phyloP scores from a whole-genome alignment of 768 basidiomycete genomes.

The Mrakia gelida region DNA sequence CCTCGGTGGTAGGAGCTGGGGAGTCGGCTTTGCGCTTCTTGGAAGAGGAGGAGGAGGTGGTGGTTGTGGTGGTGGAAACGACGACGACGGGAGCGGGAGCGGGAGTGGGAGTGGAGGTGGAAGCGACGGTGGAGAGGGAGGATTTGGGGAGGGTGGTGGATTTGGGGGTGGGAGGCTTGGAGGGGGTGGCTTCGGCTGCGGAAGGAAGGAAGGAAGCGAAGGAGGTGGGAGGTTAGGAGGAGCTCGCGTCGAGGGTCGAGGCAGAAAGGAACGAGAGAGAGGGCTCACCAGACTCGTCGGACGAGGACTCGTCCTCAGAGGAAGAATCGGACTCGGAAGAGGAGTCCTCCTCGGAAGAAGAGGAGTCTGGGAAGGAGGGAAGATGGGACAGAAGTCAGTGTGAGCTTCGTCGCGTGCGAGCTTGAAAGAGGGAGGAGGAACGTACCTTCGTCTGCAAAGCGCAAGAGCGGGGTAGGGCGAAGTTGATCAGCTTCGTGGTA shows the following conservation, averaged over 20 bases:
- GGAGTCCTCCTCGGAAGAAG: slow-evolving; percentile 7
- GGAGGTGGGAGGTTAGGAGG: neutral
- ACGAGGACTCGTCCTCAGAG: slow-evolving; percentile 31
- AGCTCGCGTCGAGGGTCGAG: neutral
- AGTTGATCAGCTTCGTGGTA: neutral
- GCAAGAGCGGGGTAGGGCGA: too few relatives aligned
- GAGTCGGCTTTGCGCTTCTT: slow-evolving; percentile 31
- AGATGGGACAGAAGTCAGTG: neutral
- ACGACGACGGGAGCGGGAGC: neutral
- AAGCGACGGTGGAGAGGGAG: slow-evolving; percentile 12
- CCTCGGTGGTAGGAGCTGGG: neutral
- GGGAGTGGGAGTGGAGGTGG: slow-evolving; percentile 8
- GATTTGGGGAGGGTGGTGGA: slow-evolving; percentile 9
- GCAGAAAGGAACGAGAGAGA: neutral
- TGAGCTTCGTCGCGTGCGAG: neutral
- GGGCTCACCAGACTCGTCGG: slow-evolving; percentile 14
- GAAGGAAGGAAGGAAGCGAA: neutral
- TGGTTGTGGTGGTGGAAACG: neutral
- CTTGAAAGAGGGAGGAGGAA: neutral
- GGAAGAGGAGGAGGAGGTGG: slow-evolving; percentile 17
- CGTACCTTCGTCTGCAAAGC: neutral
- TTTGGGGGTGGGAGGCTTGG: neutral
- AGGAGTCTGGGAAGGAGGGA: neutral
- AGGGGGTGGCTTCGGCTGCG: neutral
- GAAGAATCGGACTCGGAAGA: slow-evolving; percentile 32